Evolutionary conservation across 768 basidiomycete genomes (phyloP), one percentile per base, ranked within the genome.

Genomic region (Termitomyces sp.): DNA sequence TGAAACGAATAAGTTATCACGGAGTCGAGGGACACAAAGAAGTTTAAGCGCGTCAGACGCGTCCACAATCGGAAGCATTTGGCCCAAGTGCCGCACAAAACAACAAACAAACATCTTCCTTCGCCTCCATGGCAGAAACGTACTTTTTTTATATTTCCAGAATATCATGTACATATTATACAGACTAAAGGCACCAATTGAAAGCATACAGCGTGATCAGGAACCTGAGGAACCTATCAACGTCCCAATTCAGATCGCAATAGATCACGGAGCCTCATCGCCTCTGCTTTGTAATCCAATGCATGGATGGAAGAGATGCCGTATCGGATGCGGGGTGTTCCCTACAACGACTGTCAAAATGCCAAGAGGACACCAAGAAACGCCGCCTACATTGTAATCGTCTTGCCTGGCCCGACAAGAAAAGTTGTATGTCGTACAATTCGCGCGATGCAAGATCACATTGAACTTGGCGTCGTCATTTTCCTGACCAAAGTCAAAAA

Each of bases 351-450:
- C 18, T 30, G 27, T 49, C 31, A 55, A 41, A 36, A 27, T 47
- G 4, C 37, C 30, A 41, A 51, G 42, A 61, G 30, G 58, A 22
- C 27, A 12, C 12, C 12, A 37, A 30, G 30, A 11, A 56, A 34
- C 47, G 6, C 18, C 42, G 72, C 88, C 68, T 68, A 93, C 93
- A 63, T 92, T 89, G 67, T 81, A 98, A 0, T 85, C 86, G 62
- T 98, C 94, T 66, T 88, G 86, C 72, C 89, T 92, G 4, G 94
- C 96, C 45, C 88, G 84, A 69, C 93, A 92, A 42, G 81, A 79
- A 72, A 98, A 92, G 66, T 91, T 93, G 74, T 80, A 96, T 0
- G 82, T 81, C 64, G 81, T 80, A 60, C 89, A 90, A 12, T 79
- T 79, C 2, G 90, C 85, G 56, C 80, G 80, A 54, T 83, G 79